These are phyloP conservation scores for Botrytis squamosa DNA, from an alignment of 2,329 filamentous ascomycete species.

Conservation along the genomic window DNA sequence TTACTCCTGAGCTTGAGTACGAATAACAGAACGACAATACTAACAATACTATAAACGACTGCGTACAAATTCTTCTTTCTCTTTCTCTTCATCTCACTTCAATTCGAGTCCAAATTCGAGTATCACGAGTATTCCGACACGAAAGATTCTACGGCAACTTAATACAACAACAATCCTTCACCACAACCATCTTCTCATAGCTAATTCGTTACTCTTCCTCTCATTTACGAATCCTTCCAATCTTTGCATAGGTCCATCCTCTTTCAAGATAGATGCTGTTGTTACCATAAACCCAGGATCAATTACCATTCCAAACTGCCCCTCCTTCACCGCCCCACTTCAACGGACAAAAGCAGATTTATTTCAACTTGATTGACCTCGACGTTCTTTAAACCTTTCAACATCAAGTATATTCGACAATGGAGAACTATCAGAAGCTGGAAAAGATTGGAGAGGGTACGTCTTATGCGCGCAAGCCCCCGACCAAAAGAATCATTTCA, in stretches of 20 bases:
- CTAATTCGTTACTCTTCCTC: neutral
- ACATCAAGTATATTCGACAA: slow-evolving; percentile 30
- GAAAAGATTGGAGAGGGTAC: slow-evolving; percentile 95
- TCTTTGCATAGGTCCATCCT: slow-evolving; percentile 15
- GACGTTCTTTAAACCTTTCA: slow-evolving; percentile 34
- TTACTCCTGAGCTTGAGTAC: slow-evolving; percentile 15
- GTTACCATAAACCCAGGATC: slow-evolving; percentile 19
- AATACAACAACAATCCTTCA: slow-evolving; percentile 1
- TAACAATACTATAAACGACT: neutral
- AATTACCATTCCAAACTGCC: slow-evolving; percentile 28
- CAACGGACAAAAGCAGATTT: slow-evolving; percentile 33
- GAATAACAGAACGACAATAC: slow-evolving; percentile 15
- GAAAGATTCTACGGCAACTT: neutral
- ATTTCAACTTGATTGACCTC: slow-evolving; percentile 26
- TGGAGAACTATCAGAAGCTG: slow-evolving; percentile 97
- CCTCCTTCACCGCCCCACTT: slow-evolving; percentile 25
- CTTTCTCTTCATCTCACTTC: neutral
- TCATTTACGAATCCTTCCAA: neutral
- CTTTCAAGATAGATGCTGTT: slow-evolving; percentile 28
- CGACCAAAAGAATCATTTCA: neutral
- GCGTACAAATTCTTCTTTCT: neutral
- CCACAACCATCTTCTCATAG: neutral
- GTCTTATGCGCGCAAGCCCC: slow-evolving; percentile 37
- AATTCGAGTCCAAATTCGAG: slow-evolving; percentile 1
- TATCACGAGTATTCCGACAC: neutral